These are phyloP conservation scores for Moniliophthora roreri DNA, from an alignment of 1,284 basidiomycete genomes.

Conservation along the genomic window DNA sequence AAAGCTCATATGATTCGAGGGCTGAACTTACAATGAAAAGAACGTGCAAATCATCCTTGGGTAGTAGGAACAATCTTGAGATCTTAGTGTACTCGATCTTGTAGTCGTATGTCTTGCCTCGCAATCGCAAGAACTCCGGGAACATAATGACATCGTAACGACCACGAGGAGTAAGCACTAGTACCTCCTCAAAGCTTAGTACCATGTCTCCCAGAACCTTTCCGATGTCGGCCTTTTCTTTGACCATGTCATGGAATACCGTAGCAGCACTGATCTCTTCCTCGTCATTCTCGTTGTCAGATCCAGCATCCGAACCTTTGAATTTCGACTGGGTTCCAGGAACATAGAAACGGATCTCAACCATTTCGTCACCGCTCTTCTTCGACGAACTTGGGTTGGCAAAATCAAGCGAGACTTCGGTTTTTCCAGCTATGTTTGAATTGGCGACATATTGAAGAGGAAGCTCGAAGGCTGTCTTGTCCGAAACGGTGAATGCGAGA, in stretches of 20 bases:
- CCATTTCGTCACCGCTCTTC: conserved; percentile 81
- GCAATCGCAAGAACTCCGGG: conserved; percentile 88
- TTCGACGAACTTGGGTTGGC: conserved; percentile 49
- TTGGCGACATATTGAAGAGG: conserved; percentile 90
- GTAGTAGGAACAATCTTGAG: conserved; percentile 88
- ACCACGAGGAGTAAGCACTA: conserved; percentile 96
- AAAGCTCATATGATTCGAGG: conserved; percentile 1
- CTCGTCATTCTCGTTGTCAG: conserved; percentile 67
- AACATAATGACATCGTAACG: conserved; percentile 99
- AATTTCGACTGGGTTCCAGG: conserved; percentile 78
- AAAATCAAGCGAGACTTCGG: conserved; percentile 98
- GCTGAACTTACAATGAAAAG: conserved; percentile 78
- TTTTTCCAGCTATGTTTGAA: conserved; percentile 96
- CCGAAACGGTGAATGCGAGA: conserved; percentile 87
- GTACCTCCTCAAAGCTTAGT: conserved; percentile 94
- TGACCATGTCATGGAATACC: conserved; percentile 95
- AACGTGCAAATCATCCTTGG: conserved; percentile 96
- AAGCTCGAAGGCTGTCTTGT: conserved; percentile 90
- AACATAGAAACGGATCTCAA: conserved; percentile 96
- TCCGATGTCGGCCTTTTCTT: conserved; percentile 95
- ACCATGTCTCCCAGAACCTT: conserved; percentile 92
- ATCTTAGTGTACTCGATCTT: conserved; percentile 94
- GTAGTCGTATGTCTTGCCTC: conserved; percentile 99
- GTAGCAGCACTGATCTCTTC: conserved; percentile 89
- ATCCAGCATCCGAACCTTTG: conserved; percentile 77